Percentiles rank a stretch among this genome's conserved stretches.
Conservation (phyloP, 257 asterid species). For the Jacaranda copaia region DNA sequence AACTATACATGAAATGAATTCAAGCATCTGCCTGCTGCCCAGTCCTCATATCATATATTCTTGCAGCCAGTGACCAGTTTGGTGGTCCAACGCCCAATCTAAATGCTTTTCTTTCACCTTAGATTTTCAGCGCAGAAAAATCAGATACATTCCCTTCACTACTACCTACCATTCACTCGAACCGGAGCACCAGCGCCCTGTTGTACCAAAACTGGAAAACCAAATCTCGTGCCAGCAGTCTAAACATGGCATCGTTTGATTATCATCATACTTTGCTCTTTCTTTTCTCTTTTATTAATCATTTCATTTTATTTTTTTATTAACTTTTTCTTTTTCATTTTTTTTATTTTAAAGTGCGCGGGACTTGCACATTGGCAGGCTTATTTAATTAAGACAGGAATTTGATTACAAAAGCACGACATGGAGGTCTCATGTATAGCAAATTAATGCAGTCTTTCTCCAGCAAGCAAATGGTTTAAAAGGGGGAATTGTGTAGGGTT, state of each 20-base stretch:
- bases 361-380: too few relatives aligned
- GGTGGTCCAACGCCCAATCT: neutral
- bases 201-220: conserved; percentile 2
- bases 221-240: neutral
- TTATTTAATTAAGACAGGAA: too few relatives aligned
- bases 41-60: neutral
- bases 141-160: neutral
- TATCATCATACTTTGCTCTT: too few relatives aligned
- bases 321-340: too few relatives aligned
- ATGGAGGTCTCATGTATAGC: too few relatives aligned
- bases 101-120: neutral
- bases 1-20: neutral
- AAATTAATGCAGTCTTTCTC: neutral
- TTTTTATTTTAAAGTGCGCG: too few relatives aligned
- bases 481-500: neutral
- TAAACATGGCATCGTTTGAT: too few relatives aligned
- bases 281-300: too few relatives aligned
- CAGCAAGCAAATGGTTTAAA: too few relatives aligned
- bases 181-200: neutral
- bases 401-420: too few relatives aligned
- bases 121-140: neutral
- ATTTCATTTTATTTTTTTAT: too few relatives aligned
- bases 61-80: neutral
- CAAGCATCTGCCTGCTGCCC: neutral
- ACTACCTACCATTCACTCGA: too few relatives aligned